These are phyloP conservation scores for Pseudopithomyces chartarum DNA, from an alignment of 2,329 filamentous ascomycete species.

Conservation along the genomic window DNA sequence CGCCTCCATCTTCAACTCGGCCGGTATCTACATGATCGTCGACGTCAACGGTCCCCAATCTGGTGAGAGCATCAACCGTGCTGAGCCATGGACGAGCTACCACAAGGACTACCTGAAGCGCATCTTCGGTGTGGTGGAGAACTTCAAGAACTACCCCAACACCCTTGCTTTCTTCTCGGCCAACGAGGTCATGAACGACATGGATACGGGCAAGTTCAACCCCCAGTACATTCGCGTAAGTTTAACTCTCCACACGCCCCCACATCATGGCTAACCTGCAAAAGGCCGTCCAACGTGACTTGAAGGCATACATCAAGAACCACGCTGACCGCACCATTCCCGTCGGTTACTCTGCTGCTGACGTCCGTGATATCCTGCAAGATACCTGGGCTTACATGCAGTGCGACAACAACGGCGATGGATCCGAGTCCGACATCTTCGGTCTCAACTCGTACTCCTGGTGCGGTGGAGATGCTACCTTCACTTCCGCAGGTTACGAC, in stretches of 20 bases:
- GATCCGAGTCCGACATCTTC: slow-evolving; percentile 74
- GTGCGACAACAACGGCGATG: slow-evolving; percentile 62
- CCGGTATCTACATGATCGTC: slow-evolving; percentile 69
- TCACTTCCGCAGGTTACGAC: slow-evolving; percentile 64
- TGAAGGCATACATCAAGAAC: slow-evolving; percentile 70
- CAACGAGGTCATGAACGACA: slow-evolving; percentile 71
- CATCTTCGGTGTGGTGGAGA: slow-evolving; percentile 67
- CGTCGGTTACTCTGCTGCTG: slow-evolving; percentile 73
- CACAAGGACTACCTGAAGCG: slow-evolving; percentile 60
- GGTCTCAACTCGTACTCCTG: slow-evolving; percentile 78
- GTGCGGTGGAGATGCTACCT: slow-evolving; percentile 71
- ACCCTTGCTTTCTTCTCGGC: slow-evolving; percentile 69
- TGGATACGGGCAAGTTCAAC: slow-evolving; percentile 55
- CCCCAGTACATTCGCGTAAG: slow-evolving; percentile 63
- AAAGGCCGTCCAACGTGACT: slow-evolving; percentile 66
- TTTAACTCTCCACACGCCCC: slow-evolving; percentile 5
- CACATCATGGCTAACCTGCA: slow-evolving; percentile 11
- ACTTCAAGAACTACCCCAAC: slow-evolving; percentile 70
- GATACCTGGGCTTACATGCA: slow-evolving; percentile 79
- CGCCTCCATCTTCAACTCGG: slow-evolving; percentile 67
- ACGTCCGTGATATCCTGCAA: slow-evolving; percentile 73
- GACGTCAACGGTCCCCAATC: slow-evolving; percentile 67
- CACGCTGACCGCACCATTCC: slow-evolving; percentile 63
- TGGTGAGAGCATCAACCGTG: slow-evolving; percentile 62
- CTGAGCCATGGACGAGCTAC: slow-evolving; percentile 61